Evolutionary conservation across 2,329 filamentous ascomycete genomes (phyloP), one percentile per base, ranked within the genome.

Genomic region (Penicillium sp.): DNA sequence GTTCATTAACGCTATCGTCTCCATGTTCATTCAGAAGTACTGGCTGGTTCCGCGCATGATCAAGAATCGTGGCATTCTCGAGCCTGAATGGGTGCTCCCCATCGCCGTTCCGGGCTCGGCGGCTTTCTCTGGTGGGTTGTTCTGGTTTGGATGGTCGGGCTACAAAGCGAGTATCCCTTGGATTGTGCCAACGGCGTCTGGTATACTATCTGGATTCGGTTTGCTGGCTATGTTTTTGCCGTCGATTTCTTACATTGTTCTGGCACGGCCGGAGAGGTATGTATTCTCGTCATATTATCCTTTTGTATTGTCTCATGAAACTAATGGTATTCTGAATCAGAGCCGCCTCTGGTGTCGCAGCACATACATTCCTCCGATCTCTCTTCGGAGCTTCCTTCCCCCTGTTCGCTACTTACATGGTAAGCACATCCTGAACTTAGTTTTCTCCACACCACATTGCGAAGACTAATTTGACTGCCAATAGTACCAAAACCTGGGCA

Each of bases 271-370:
- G 35, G 30, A 52, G n/a, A 57, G 55, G 55, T 57, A 46, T 5
- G 26, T 20, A 8, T 9, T 18, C n/a, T 30, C 8, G 3, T 20
- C 26, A 12, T 23, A n/a, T 20, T 51, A 23, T 66, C 74, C 84
- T 9, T 83, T 85, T n/a, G n/a, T n/a, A n/a, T n/a, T n/a, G n/a
- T 56, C 87, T 88, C 66, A 84, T 85, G 69, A 81, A 83, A 0
- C 74, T 86, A 24, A 71, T 87, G 20, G 86, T 3, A 3, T 35
- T 16, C 16, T 16, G 12, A 35, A 87, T 63, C 88, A 82, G 63
- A 83, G 84, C 78, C 0, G 82, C 82, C 1, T 81, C 77, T 18
- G 82, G 80, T 2, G 75, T 82, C 54, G 81, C 81, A 0, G 79
- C 81, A 0, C 79, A 80, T 59, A 79, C 73, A 3, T 76, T 80